These are phyloP conservation scores for Furcasterigmium furcatum DNA, from an alignment of 2,329 filamentous ascomycete genomes.

Conservation along the genomic window DNA sequence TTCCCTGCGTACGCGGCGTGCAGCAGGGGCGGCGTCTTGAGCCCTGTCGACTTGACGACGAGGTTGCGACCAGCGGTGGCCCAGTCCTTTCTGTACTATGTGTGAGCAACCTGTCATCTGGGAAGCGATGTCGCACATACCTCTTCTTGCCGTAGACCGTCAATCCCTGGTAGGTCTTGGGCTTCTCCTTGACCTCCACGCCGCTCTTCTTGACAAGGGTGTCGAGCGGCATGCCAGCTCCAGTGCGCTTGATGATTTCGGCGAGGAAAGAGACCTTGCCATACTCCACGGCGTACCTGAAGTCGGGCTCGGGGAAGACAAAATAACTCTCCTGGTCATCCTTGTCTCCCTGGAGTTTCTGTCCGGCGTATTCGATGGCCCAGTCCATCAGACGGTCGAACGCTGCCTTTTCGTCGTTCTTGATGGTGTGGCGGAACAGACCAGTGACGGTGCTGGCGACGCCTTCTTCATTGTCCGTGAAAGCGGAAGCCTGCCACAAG, in stretches of 20 bases:
- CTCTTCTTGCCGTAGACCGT: constrained; percentile 72
- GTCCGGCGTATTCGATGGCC: constrained; percentile 37
- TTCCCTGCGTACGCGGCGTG: constrained; percentile 53
- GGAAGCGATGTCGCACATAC: constrained; percentile 18
- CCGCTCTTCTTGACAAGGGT: constrained; percentile 64
- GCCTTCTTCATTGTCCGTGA: constrained; percentile 24
- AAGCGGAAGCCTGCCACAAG: constrained; percentile 28
- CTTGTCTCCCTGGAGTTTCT: constrained; percentile 28
- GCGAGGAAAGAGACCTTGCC: constrained; percentile 57
- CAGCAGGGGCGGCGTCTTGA: constrained; percentile 55
- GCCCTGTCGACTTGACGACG: constrained; percentile 32
- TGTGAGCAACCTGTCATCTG: constrained; percentile 11
- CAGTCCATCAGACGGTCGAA: constrained; percentile 58
- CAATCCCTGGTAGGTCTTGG: constrained; percentile 73
- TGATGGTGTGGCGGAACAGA: constrained; percentile 44
- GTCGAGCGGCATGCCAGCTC: constrained; percentile 67
- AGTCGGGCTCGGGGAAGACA: constrained; percentile 34
- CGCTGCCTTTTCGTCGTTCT: constrained; percentile 47
- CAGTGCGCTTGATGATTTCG: constrained; percentile 62
- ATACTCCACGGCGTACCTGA: constrained; percentile 37
- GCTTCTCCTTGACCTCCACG: constrained; percentile 58
- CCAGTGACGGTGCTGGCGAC: constrained; percentile 3
- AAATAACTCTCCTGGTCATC: constrained; percentile 31
- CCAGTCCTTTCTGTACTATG: constrained; percentile 60
- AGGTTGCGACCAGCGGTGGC: constrained; percentile 56